Conservation (phyloP, 1,284 basidiomycete genomes). For the Coniferiporia weirii region DNA sequence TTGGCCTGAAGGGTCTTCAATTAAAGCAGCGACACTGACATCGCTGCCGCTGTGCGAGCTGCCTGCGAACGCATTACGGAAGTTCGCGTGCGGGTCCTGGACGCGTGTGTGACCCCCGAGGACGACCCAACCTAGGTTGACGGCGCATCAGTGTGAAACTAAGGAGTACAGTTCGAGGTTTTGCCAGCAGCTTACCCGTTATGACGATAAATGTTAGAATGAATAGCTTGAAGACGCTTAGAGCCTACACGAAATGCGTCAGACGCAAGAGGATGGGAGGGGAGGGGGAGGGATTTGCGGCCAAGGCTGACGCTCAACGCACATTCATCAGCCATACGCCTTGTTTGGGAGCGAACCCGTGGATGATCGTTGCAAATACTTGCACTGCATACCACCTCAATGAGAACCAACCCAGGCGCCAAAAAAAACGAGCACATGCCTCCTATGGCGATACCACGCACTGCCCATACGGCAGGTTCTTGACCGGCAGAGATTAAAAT, state of each 20-base stretch:
- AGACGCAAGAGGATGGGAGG: no score
- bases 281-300: no score
- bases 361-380: constrained; percentile 38
- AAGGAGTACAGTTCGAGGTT: background rate
- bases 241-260: constrained; percentile 22
- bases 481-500: constrained; percentile 43
- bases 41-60: constrained; percentile 42
- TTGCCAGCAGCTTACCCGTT: constrained; percentile 24
- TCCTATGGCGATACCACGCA: constrained; percentile 52
- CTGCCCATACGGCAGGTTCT: constrained; percentile 40
- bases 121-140: constrained; percentile 25
- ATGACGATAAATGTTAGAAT: constrained; percentile 38
- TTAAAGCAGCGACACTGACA: constrained; percentile 22
- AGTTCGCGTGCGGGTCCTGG: constrained; percentile 39
- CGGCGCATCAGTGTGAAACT: background rate
- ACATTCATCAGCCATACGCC: constrained; percentile 49
- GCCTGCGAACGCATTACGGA: constrained; percentile 43
- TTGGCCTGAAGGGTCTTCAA: background rate
- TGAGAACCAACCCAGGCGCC: background rate
- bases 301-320: constrained; percentile 3
- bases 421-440: constrained; percentile 29
- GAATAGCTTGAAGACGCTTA: constrained; percentile 39
- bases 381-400: constrained; percentile 31
- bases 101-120: constrained; percentile 43
- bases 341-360: constrained; percentile 39